Evolutionary conservation across 805 yeast species (phyloP).

Genomic region (Sugiyamaella marilandica): DNA sequence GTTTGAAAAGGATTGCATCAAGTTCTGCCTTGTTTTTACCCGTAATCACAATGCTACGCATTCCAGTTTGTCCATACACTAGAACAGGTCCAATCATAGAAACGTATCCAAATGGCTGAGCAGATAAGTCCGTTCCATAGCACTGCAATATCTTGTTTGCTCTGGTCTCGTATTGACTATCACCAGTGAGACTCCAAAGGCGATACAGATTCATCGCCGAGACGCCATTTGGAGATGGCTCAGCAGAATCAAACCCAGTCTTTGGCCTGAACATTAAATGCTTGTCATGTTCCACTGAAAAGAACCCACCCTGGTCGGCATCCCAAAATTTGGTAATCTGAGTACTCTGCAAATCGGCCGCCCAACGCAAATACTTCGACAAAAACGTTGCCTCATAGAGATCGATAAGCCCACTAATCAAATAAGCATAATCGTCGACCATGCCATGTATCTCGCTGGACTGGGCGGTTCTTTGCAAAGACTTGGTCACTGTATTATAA

Average conservation of each 20-base stretch:
- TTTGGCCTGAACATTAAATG: conserved; percentile 34
- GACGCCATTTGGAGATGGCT: conserved; percentile 36
- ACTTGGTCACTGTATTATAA: conserved; percentile 20
- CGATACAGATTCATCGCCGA: conserved; percentile 31
- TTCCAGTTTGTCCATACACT: conserved; percentile 14
- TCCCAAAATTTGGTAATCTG: conserved; percentile 34
- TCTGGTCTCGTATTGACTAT: conserved; percentile 11
- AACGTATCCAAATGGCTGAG: conserved; percentile 26
- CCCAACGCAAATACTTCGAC: conserved; percentile 28
- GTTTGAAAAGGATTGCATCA: conserved; percentile 2
- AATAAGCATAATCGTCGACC: conserved; percentile 36
- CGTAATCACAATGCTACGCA: conserved; percentile 14
- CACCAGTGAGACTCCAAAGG: conserved; percentile 18
- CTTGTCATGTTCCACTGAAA: conserved; percentile 17
- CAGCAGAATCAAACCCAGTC: conserved; percentile 34
- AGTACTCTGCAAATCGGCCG: conserved; percentile 30
- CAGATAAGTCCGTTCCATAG: conserved; percentile 21
- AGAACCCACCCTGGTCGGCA: conserved; percentile 31
- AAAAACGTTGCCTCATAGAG: conserved; percentile 32
- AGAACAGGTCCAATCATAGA: conserved; percentile 21
- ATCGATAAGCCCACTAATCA: conserved; percentile 34
- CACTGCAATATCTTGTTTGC: conserved; percentile 18
- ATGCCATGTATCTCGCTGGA: conserved; percentile 23
- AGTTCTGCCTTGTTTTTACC: conserved; percentile 14
- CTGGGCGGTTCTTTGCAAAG: conserved; percentile 21